These are phyloP conservation scores for Xylaria cubensis DNA, from an alignment of 495 filamentous ascomycete species.

Conservation along the genomic window DNA sequence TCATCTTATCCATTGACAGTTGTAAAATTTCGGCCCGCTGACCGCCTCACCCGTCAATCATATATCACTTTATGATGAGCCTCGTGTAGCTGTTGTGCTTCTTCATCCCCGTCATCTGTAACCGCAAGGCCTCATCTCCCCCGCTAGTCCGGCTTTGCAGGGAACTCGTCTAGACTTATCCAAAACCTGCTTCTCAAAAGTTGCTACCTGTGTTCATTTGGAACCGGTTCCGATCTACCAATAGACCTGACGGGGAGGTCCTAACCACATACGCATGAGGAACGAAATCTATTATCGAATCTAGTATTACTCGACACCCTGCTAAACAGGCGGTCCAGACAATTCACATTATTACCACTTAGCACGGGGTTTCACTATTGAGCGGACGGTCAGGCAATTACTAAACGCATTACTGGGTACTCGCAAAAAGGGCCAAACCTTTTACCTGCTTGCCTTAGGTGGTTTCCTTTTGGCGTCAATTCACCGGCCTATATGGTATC, in stretches of 20 bases:
- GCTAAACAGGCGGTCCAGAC: neutral
- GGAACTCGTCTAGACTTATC: neutral
- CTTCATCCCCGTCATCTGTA: neutral
- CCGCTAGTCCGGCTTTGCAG: neutral
- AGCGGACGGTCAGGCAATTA: neutral
- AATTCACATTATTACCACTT: neutral
- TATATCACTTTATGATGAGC: neutral
- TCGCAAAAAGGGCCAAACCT: neutral
- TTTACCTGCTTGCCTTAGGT: slow-evolving; percentile 1
- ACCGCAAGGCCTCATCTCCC: neutral
- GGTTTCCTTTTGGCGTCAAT: neutral
- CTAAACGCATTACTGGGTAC: neutral
- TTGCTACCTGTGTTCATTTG: neutral
- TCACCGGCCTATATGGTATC: neutral
- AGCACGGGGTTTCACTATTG: neutral
- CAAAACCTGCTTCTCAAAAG: neutral
- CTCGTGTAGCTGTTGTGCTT: neutral
- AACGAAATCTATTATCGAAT: neutral
- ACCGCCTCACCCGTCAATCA: neutral
- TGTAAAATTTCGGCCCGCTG: slow-evolving; percentile 8
- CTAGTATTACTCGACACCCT: neutral
- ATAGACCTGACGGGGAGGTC: neutral
- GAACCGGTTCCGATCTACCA: neutral
- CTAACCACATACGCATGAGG: neutral
- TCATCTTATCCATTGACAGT: neutral